phyloP scores from a whole-genome alignment of 2,329 filamentous ascomycete genomes.

The Aspergillus nomiae region DNA sequence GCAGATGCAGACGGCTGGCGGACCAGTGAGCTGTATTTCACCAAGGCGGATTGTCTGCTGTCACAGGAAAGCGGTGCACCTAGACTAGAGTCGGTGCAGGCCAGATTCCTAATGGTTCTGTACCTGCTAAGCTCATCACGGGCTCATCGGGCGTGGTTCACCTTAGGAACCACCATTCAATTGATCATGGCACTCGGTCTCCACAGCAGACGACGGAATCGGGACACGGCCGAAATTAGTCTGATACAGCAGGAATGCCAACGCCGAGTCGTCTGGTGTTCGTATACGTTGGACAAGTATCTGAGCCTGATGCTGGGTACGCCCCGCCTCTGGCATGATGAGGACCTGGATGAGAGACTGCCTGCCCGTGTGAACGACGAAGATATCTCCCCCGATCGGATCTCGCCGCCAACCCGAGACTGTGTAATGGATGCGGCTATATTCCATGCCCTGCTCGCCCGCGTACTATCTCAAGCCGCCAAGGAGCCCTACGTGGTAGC shows the following conservation, averaged over 20 bases:
- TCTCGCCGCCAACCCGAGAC: constrained; percentile 14
- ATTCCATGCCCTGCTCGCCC: constrained; percentile 22
- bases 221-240: constrained; percentile 10
- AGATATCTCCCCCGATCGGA: constrained; percentile 12
- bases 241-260: constrained; percentile 32
- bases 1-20: constrained; percentile 16
- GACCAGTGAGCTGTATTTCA: constrained; percentile 24
- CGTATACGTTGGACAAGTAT: constrained; percentile 44
- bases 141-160: constrained; percentile 41
- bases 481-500: constrained; percentile 23
- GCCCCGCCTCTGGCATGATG: constrained; percentile 38
- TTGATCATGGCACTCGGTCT: constrained; percentile 40
- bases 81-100: not conserved
- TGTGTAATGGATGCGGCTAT: constrained; percentile 27
- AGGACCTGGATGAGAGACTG: constrained; percentile 19
- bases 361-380: constrained; percentile 19
- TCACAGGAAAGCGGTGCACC: constrained; percentile 22
- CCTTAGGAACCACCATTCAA: constrained; percentile 40
- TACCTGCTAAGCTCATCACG: constrained; percentile 42
- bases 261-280: constrained; percentile 41
- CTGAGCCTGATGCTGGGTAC: constrained; percentile 41
- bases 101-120: constrained; percentile 19
- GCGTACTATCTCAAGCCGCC: constrained; percentile 21
- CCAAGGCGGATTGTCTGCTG: constrained; percentile 21
- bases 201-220: constrained; percentile 27